Evolutionary conservation across 2,329 filamentous ascomycete species (phyloP).

Genomic region (Epichloe gansuensis): DNA sequence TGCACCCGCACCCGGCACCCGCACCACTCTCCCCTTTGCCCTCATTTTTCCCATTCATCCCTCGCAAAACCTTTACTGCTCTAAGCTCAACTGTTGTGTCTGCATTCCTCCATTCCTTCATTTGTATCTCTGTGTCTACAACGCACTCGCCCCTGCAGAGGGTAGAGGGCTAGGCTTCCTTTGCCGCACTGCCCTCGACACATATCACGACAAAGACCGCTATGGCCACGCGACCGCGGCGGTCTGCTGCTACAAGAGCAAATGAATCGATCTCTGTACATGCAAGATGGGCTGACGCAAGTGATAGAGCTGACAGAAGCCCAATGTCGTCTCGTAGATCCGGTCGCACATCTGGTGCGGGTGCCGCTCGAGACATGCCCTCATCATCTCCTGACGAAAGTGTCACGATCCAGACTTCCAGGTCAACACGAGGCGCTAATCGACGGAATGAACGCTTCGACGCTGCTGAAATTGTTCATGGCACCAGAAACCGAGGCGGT

Average conservation of each 20-base stretch:
- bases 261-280: slow-evolving; percentile 30
- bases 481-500: slow-evolving; percentile 39
- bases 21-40: not conserved
- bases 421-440: slow-evolving; percentile 30
- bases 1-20: too few relatives aligned
- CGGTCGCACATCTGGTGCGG: slow-evolving; percentile 31
- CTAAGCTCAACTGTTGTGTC: not conserved
- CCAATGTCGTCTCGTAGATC: slow-evolving; percentile 41
- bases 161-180: not conserved
- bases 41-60: not conserved
- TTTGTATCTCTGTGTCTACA: not conserved
- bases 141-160: not conserved
- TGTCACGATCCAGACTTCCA: slow-evolving; percentile 39
- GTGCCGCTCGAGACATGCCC: slow-evolving; percentile 30
- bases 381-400: slow-evolving; percentile 36
- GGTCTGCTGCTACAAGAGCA: slow-evolving; percentile 29
- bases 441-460: slow-evolving; percentile 27
- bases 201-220: slow-evolving; percentile 2
- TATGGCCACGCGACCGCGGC: slow-evolving; percentile 37
- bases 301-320: slow-evolving; percentile 22
- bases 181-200: not conserved
- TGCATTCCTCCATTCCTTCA: not conserved
- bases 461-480: slow-evolving; percentile 34
- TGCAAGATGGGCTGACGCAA: slow-evolving; percentile 28
- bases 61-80: not conserved